phyloP scores from a whole-genome alignment of 2,329 filamentous ascomycete species.

The Nannizziopsis arthrosporioides region DNA sequence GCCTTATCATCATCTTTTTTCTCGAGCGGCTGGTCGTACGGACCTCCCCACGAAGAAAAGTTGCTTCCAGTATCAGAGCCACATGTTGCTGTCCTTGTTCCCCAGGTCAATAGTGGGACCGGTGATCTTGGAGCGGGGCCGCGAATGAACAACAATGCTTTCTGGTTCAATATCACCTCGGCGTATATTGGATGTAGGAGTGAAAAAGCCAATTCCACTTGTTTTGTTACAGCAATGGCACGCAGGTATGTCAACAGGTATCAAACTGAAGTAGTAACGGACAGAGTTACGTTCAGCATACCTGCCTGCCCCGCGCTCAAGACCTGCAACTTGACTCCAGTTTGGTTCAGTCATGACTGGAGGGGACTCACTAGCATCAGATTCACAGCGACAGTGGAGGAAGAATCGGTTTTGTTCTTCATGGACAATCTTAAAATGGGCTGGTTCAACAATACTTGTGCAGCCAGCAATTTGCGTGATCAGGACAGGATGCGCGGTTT shows the following conservation, averaged over 20 bases:
- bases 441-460: constrained; percentile 42
- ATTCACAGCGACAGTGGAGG: constrained; percentile 36
- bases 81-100: constrained; percentile 39
- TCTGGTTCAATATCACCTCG: constrained; percentile 41
- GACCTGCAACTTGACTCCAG: constrained; percentile 34
- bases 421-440: constrained; percentile 39
- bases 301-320: constrained; percentile 30
- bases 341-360: constrained; percentile 34
- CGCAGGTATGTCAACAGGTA: constrained; percentile 32
- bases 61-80: constrained; percentile 37
- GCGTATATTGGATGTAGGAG: constrained; percentile 41
- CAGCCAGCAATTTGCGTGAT: constrained; percentile 27
- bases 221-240: constrained; percentile 32
- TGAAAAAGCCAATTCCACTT: constrained; percentile 31
- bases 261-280: constrained; percentile 26
- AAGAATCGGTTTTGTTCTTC: constrained; percentile 33
- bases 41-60: constrained; percentile 35
- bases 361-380: constrained; percentile 37
- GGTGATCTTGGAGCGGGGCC: constrained; percentile 40
- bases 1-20: constrained; percentile 43
- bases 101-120: constrained; percentile 25
- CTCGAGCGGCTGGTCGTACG: constrained; percentile 41
- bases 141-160: constrained; percentile 32
- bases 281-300: constrained; percentile 32
- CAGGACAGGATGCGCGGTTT: too few relatives aligned